Evolutionary conservation across 2,329 filamentous ascomycete genomes (phyloP).

Genomic region (Ascochyta koolunga): DNA sequence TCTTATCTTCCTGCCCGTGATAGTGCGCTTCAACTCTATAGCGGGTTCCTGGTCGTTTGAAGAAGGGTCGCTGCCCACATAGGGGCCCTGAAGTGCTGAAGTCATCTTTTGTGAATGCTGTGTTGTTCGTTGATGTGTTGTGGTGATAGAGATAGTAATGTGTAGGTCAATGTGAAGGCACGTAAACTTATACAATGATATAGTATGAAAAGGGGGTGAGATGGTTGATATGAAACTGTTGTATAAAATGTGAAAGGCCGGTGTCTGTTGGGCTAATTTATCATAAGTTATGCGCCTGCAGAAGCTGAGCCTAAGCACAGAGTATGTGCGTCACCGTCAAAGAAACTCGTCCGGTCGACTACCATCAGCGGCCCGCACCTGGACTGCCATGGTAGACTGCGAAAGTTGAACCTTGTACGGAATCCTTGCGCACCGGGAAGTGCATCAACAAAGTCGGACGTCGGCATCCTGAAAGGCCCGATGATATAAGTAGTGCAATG

Average conservation of each 20-base stretch:
- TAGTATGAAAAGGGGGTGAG: not conserved
- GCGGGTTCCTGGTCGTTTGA: constrained; percentile 6
- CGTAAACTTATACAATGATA: not conserved
- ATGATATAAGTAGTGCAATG: too few relatives aligned
- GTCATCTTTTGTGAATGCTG: not conserved
- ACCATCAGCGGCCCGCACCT: not conserved
- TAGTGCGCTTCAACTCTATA: constrained; percentile 7
- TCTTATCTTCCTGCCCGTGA: constrained; percentile 3
- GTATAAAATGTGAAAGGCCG: not conserved
- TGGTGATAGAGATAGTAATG: not conserved
- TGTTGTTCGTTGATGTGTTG: not conserved
- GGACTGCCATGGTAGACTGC: not conserved
- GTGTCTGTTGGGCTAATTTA: not conserved
- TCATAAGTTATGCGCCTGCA: not conserved
- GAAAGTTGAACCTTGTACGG: not conserved
- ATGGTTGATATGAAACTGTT: not conserved
- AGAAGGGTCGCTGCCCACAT: constrained; percentile 1
- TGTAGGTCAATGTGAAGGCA: too few relatives aligned
- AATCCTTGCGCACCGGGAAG: not conserved
- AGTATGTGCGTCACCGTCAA: not conserved
- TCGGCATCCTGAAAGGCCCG: not conserved
- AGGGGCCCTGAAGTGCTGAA: constrained; percentile 3
- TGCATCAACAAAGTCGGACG: too few relatives aligned
- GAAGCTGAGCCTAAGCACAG: not conserved
- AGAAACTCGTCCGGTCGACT: constrained; percentile 3